Conservation (phyloP, 2,329 filamentous ascomycete genomes). For the Metarhizium sp. region DNA sequence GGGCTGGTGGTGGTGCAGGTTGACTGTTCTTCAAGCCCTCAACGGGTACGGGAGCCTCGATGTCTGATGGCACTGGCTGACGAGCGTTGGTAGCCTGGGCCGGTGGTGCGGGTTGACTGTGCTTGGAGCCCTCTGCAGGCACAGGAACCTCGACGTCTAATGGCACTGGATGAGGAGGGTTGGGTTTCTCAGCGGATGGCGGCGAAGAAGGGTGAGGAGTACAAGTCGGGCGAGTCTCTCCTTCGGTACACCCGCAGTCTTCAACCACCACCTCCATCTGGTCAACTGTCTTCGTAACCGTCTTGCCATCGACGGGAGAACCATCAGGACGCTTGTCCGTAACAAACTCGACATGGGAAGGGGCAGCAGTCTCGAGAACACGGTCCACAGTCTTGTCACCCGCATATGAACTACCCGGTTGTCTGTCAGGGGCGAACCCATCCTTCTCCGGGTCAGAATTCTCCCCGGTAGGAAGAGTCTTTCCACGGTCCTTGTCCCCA, state of each 20-base stretch:
- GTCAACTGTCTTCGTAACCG: conserved; percentile 10
- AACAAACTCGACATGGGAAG: background rate
- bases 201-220: background rate
- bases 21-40: background rate
- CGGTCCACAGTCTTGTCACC: conserved; percentile 16
- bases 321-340: conserved; percentile 16
- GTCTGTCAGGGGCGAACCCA: background rate
- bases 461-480: background rate
- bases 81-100: background rate
- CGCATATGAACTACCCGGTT: conserved; percentile 20
- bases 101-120: background rate
- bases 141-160: background rate
- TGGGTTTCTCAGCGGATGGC: background rate
- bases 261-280: conserved; percentile 19
- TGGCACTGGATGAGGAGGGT: background rate
- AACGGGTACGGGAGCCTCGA: background rate
- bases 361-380: conserved; percentile 5
- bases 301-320: conserved; percentile 17
- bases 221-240: background rate
- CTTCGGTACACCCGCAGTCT: conserved; percentile 10
- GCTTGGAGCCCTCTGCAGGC: background rate
- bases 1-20: background rate
- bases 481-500: conserved; percentile 13
- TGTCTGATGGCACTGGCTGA: too few species aligned
- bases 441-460: background rate